Percentiles rank a stretch among this genome's conserved stretches.
phyloP scores from a whole-genome alignment of 116 monocot genomes.

The Zostera marina region DNA sequence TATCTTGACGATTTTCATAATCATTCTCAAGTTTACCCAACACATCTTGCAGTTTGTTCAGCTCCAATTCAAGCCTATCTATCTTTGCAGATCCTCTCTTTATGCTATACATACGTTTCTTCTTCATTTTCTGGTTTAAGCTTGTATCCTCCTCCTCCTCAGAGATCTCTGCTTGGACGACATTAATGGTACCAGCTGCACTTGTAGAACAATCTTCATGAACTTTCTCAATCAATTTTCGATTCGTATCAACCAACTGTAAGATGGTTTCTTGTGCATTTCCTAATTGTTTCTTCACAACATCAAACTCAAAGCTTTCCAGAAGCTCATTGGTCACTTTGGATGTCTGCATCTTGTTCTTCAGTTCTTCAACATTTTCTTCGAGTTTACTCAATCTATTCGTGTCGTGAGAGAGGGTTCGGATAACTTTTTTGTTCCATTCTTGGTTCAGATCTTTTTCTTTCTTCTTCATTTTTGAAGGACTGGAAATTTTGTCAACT shows the following conservation, averaged over 20 bases:
- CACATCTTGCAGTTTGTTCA: neutral
- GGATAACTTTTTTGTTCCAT: slow-evolving; percentile 32
- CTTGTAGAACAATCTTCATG: slow-evolving; percentile 12
- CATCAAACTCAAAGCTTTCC: slow-evolving; percentile 19
- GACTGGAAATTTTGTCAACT: slow-evolving; percentile 49
- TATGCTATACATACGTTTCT: neutral
- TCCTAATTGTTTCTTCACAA: slow-evolving; percentile 31
- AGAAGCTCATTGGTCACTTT: slow-evolving; percentile 17
- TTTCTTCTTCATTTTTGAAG: slow-evolving; percentile 36
- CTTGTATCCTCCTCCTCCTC: too few species aligned
- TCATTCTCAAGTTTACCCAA: slow-evolving; percentile 1
- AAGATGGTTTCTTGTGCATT: slow-evolving; percentile 34
- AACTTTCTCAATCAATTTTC: slow-evolving; percentile 28
- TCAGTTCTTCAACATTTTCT: slow-evolving; percentile 26
- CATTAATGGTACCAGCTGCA: neutral
- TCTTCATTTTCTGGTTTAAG: neutral
- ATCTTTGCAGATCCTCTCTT: neutral
- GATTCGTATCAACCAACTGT: slow-evolving; percentile 26
- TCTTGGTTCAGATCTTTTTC: slow-evolving; percentile 20
- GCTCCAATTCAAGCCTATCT: neutral
- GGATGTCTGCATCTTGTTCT: slow-evolving; percentile 32
- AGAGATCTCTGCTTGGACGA: too few species aligned
- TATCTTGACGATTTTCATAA: neutral
- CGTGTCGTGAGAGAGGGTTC: slow-evolving; percentile 37
- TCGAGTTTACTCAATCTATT: slow-evolving; percentile 35